Base-by-base conservation (phyloP, 2,329 filamentous ascomycete species). In the Colletotrichum cereale region DNA sequence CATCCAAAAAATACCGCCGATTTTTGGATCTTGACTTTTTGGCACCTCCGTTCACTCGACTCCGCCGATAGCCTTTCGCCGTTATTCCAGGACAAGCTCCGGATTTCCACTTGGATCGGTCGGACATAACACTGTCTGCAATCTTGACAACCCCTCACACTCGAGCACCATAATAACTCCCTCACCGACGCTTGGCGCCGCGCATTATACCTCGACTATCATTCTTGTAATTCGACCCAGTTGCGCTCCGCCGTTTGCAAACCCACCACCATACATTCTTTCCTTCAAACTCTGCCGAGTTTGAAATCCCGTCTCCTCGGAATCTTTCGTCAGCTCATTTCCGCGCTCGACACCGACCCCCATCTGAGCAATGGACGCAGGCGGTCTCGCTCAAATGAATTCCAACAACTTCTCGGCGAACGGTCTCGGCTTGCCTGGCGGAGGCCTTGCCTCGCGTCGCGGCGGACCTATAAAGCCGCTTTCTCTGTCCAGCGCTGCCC, bases 321-420 rank as follows among this genome's bases (percentile, higher is more conserved):
- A 48, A 57, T 34, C 52, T 29, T 60, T 44, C 63, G 67, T 36
- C 64, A 66, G 31, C 57, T 66, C 70, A 52, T 44, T 62, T 42
- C 56, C 62, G 18, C 40, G 52, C 58, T 63, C 44, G 58, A 66
- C 62, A 42, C 36, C 40, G 24, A 62, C 47, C 60, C 40, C 66
- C 56, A 58, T 77, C 79, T 84, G 85, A 87, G 84, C 83, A 77
- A 92, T 97, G 92, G 93, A 97, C 96, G 92, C 96, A 90, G 96
- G 96, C 89, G 94, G 95, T 96, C 94, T 97, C 87, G 92, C 95
- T 96, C 95, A 97, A 89, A 98, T 98, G 96, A 93, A 94, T 86
- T 96, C 94, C 87, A 93, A 91, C 87, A 89, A 91, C 83, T 93
- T 93, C 82, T 85, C 92, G 82, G 86, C 89, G 80, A 89, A 89